Conservation (phyloP, 768 basidiomycete species). For the Rhizopogon roseolus region DNA sequence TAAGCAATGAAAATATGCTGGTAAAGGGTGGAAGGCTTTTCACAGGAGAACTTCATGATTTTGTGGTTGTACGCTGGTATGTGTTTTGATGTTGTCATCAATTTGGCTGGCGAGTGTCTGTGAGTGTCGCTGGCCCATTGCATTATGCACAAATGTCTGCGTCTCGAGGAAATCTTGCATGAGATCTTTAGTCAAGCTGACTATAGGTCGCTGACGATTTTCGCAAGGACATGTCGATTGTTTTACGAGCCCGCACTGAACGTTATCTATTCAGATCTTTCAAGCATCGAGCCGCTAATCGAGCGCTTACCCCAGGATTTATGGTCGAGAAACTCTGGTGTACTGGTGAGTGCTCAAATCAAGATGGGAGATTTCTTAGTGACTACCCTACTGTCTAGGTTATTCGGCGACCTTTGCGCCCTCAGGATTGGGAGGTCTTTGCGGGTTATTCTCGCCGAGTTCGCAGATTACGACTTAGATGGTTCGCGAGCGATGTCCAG, state of each 20-base stretch:
- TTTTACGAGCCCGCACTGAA: constrained; percentile 29
- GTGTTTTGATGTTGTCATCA: too few relatives aligned
- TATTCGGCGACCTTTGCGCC: constrained; percentile 15
- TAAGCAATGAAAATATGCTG: constrained; percentile 54
- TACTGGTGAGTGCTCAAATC: not conserved
- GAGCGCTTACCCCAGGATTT: constrained; percentile 26
- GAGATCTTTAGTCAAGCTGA: constrained; percentile 28
- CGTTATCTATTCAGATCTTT: constrained; percentile 25
- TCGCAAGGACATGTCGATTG: constrained; percentile 25
- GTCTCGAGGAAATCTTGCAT: constrained; percentile 28
- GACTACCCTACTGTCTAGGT: constrained; percentile 7
- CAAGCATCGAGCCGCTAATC: constrained; percentile 27
- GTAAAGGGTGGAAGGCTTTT: constrained; percentile 39
- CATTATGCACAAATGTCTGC: constrained; percentile 28
- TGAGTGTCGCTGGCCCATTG: not conserved
- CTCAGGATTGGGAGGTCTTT: constrained; percentile 23
- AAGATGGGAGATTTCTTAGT: not conserved
- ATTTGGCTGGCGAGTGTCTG: not conserved
- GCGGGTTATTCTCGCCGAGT: constrained; percentile 23
- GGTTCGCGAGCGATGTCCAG: constrained; percentile 16
- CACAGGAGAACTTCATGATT: constrained; percentile 17
- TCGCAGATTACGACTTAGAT: constrained; percentile 26
- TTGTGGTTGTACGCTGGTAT: not conserved
- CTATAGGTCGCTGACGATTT: constrained; percentile 25
- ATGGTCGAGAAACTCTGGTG: constrained; percentile 16